Evolutionary conservation across 2,329 filamentous ascomycete genomes (phyloP), one percentile per base, ranked within the genome.

Genomic region (Madurella mycetomatis): DNA sequence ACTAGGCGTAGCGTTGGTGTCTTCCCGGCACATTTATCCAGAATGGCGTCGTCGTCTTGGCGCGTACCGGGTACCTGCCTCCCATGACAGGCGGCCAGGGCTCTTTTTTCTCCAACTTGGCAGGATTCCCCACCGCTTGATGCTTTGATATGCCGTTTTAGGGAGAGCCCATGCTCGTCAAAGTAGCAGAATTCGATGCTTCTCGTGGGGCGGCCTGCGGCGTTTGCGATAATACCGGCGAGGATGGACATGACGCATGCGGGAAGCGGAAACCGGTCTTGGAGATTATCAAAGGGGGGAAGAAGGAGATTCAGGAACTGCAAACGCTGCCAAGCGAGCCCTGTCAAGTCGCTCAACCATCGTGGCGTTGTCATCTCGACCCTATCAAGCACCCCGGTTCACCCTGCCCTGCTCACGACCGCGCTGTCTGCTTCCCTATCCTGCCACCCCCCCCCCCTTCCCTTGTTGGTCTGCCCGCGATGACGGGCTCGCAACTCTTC

Each of bases 1-100:
- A 17, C 17, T 47, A 48, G 19, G 42, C 37, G 30, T 41, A 46
- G 40, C 13, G 50, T 34, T 42, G 40, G 31, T 49, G 39, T 25
- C 51, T 53, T 58, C 49, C 57, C 60, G 60, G 55, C 50, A 57
- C 53, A 58, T 60, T 60, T 60, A 60, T 60, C 58, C 58, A 55
- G 37, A 53, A 53, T 45, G 44, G 52, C 34, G 40, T 51, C 41
- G 51, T 45, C 31, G 45, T 31, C 58, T 59, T 60, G 58, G 58
- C 58, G 25, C 25, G 59, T 54, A 56, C 54, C 43, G 44, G 53
- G 54, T 55, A 60, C 58, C 40, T 58, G 40, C 48, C 30, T 44
- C 32, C 19, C 15, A 40, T 30, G 31, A 37, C n/a, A 19, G 34
- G 30, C 19, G 30, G 30, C 3, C 13, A 8, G 9, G 17, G 18